phyloP scores from a whole-genome alignment of 495 filamentous ascomycete species.

The Pyrenula aspistea region DNA sequence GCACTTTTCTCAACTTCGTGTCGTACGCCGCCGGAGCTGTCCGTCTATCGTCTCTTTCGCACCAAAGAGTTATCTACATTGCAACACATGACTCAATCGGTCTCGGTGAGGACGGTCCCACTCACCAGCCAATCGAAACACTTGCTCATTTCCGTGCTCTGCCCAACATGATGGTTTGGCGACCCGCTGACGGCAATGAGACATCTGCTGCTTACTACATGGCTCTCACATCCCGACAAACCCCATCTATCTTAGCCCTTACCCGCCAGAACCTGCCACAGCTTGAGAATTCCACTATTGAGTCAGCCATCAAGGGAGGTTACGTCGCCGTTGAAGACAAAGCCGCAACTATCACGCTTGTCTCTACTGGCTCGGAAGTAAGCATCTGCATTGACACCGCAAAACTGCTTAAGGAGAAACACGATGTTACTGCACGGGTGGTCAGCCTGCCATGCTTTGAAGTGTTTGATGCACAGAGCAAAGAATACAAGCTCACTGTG shows the following conservation, averaged over 20 bases:
- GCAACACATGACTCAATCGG: conserved; percentile 99
- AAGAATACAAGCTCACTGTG: conserved; percentile 84
- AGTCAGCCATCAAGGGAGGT: conserved; percentile 81
- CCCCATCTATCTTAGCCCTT: conserved; percentile 83
- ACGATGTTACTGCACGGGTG: conserved; percentile 79
- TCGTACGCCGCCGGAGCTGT: conserved; percentile 95
- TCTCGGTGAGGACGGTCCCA: conserved; percentile 97
- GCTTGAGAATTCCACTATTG: conserved; percentile 82
- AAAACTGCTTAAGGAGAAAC: conserved; percentile 79
- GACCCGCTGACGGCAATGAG: conserved; percentile 98
- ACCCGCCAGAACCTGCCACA: conserved; percentile 98
- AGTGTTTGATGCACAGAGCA: conserved; percentile 88
- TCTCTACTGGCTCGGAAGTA: conserved; percentile 94
- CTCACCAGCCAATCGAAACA: conserved; percentile 99
- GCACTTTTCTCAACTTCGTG: conserved; percentile 99
- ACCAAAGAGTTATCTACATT: conserved; percentile 86
- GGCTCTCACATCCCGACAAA: conserved; percentile 80
- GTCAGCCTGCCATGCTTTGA: conserved; percentile 96
- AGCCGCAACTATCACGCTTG: conserved; percentile 75
- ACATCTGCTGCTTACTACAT: conserved; percentile 96
- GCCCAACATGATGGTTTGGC: conserved; percentile 99
- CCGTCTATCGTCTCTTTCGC: conserved; percentile 84
- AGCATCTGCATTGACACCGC: conserved; percentile 85
- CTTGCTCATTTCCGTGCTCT: conserved; percentile 97
- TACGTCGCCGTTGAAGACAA: conserved; percentile 81